A percentile compares a stretch with the other conserved stretches of the same genome.
These are phyloP conservation scores for Rhodotorula taiwanensis DNA, from an alignment of 768 basidiomycete genomes.

Conservation along the genomic window DNA sequence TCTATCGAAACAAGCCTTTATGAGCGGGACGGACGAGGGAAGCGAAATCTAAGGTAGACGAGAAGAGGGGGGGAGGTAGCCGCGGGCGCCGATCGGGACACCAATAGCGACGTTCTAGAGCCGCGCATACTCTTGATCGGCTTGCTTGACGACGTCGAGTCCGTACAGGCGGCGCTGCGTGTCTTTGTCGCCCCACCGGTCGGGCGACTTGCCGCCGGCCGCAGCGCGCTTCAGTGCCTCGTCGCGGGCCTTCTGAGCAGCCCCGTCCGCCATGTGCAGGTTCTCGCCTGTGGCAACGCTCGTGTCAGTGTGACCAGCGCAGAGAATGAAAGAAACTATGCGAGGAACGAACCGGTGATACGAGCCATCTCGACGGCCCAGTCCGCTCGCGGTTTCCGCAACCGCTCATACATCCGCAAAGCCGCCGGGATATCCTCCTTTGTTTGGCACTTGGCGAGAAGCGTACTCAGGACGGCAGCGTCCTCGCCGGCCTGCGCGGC, in stretches of 20 bases:
- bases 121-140: conserved; percentile 7
- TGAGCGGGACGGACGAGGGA: neutral
- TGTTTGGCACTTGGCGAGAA: conserved; percentile 40
- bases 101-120: neutral
- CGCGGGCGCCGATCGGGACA: too few species aligned
- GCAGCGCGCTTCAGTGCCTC: conserved; percentile 9
- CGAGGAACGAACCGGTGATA: conserved; percentile 3
- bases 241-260: conserved; percentile 15
- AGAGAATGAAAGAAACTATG: neutral
- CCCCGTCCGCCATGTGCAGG: conserved; percentile 26
- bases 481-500: conserved; percentile 50
- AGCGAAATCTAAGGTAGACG: neutral
- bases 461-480: conserved; percentile 44
- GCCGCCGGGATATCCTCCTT: conserved; percentile 27
- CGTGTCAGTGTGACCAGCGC: neutral
- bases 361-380: conserved; percentile 30
- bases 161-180: conserved; percentile 17
- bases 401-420: conserved; percentile 10
- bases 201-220: conserved; percentile 7
- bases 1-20: neutral
- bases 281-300: conserved; percentile 7
- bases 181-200: conserved; percentile 26
- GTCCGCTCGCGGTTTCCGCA: conserved; percentile 28
- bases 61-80: neutral
- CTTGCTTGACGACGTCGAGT: conserved; percentile 16